Evolutionary conservation across 2,329 filamentous ascomycete genomes (phyloP), one percentile per base, ranked within the genome.

Genomic region (Xylaria sp.): DNA sequence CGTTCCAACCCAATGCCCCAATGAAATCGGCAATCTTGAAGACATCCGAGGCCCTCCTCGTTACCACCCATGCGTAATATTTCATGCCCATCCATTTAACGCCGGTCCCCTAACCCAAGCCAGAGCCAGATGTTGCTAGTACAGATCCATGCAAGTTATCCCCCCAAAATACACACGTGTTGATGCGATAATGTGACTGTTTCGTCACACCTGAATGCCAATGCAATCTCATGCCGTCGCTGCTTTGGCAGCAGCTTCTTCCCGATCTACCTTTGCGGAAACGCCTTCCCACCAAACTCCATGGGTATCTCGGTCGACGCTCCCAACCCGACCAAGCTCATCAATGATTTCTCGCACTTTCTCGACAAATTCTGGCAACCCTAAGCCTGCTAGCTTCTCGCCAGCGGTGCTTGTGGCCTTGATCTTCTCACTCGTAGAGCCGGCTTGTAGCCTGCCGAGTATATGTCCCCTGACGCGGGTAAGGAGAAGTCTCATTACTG

Each of bases 281-380:
- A 92, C 85, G 54, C 84, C 81, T 79, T 93, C 90, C 84, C 92
- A 94, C 90, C 90, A 93, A 51, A 81, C 76, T 13, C 87, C 87
- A 78, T 93, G 92, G 7, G 88, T 86, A 69, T 88, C 89, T 70
- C 89, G 85, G 76, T 94, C 92, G 5, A 93, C 89, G 4, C 82
- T 82, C 15, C 89, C 89, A 3, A 93, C 85, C 76, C 86, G 86
- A 49, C 87, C 85, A 68, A 94, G 80, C 75, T 90, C 84, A 40
- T 93, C 90, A 7, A 92, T 89, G 73, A 94, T 90, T 58, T 88
- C 88, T 38, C 90, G 84, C 15, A 94, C 88, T 68, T 86, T 87
- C 33, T 88, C 86, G 17, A 91, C 89, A 77, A 94, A 94, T 79
- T 94, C 92, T 0, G 89, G 89, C 65, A 94, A 80, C 0, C 92